Evolutionary conservation across 805 yeast species (phyloP).

Genomic region (Yarrowia phangngaensis): DNA sequence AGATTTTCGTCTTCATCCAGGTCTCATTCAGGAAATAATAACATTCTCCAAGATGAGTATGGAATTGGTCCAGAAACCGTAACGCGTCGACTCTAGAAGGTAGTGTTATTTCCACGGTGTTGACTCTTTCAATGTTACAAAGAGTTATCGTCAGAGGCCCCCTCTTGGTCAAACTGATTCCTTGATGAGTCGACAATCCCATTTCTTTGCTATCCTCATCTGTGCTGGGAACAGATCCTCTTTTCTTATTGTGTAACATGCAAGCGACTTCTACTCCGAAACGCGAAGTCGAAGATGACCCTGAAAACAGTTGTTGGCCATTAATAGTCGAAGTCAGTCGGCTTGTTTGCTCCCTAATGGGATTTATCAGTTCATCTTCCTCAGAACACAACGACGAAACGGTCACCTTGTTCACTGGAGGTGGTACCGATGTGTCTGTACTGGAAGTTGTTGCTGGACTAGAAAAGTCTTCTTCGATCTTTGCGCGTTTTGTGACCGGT

Average conservation of each 20-base stretch:
- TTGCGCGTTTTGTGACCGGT: background rate
- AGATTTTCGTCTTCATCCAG: slow-evolving; percentile 27
- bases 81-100: slow-evolving; percentile 30
- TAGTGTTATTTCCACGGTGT: slow-evolving; percentile 26
- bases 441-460: too few relatives aligned
- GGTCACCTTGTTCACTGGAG: background rate
- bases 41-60: slow-evolving; percentile 29
- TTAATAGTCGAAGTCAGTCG: slow-evolving; percentile 2
- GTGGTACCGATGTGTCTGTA: background rate
- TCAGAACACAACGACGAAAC: slow-evolving; percentile 6
- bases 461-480: background rate
- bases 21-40: slow-evolving; percentile 32
- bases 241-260: slow-evolving; percentile 1
- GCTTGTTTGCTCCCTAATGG: slow-evolving; percentile 6
- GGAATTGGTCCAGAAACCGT: slow-evolving; percentile 27
- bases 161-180: slow-evolving; percentile 2
- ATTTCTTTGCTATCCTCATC: slow-evolving; percentile 1
- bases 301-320: slow-evolving; percentile 23
- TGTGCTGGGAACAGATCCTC: background rate
- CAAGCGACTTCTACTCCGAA: slow-evolving; percentile 24
- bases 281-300: background rate
- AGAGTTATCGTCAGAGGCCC: background rate
- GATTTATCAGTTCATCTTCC: slow-evolving; percentile 2
- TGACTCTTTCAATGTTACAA: slow-evolving; percentile 4
- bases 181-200: slow-evolving; percentile 8